Conservation (phyloP, 2,329 filamentous ascomycete genomes). For the Endocalyx cinctus region DNA sequence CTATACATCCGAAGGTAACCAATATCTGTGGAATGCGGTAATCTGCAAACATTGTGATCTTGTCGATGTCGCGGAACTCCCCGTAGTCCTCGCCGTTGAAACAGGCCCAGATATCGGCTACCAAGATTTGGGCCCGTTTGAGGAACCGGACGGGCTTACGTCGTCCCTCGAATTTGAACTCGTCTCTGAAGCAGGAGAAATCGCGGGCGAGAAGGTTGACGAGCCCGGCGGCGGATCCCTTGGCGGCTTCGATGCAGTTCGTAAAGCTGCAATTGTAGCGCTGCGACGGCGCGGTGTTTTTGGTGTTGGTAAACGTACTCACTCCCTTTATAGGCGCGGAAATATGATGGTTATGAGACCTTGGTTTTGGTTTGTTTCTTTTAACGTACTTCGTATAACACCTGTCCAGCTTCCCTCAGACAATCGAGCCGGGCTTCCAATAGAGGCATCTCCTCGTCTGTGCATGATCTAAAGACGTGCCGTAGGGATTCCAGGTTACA, state of each 20-base stretch:
- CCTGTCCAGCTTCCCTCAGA: slow-evolving; percentile 74
- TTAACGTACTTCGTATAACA: slow-evolving; percentile 66
- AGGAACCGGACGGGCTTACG: slow-evolving; percentile 70
- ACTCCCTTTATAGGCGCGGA: background rate
- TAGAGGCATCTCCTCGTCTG: slow-evolving; percentile 81
- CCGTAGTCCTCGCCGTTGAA: slow-evolving; percentile 80
- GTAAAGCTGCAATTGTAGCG: slow-evolving; percentile 71
- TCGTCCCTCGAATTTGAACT: slow-evolving; percentile 68
- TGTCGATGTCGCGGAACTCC: slow-evolving; percentile 82
- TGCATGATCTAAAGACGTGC: slow-evolving; percentile 81
- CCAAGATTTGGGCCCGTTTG: slow-evolving; percentile 93
- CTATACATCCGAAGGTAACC: slow-evolving; percentile 73
- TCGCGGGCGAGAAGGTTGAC: slow-evolving; percentile 81
- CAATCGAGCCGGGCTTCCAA: slow-evolving; percentile 73
- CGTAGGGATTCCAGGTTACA: slow-evolving; percentile 70
- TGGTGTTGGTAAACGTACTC: background rate
- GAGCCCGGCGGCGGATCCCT: slow-evolving; percentile 74
- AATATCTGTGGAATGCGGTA: slow-evolving; percentile 96
- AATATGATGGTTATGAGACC: background rate
- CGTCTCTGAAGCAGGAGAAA: slow-evolving; percentile 84
- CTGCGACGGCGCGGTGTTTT: slow-evolving; percentile 35
- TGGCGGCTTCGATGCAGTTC: slow-evolving; percentile 68
- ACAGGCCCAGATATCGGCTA: slow-evolving; percentile 94
- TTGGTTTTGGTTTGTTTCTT: slow-evolving; percentile 8
- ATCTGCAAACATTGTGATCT: slow-evolving; percentile 98